A percentile compares a stretch with the other conserved stretches of the same genome.
Evolutionary conservation across 176 grass and related monocot genomes (phyloP).

Genomic region (Carex myosuroides): DNA sequence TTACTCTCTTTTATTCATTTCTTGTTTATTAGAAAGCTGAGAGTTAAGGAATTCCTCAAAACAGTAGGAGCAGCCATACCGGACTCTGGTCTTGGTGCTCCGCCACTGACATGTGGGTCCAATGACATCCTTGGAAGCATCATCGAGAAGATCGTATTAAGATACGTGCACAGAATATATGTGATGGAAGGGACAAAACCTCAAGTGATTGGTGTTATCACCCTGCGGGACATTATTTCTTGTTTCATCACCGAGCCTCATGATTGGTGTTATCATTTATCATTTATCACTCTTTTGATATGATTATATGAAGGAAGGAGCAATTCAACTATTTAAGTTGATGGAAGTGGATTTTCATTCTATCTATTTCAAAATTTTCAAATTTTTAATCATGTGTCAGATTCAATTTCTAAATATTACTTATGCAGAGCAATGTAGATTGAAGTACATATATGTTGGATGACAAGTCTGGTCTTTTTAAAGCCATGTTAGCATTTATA

Average conservation of each 20-base stretch:
- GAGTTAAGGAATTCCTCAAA: constrained; percentile 69
- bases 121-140: constrained; percentile 60
- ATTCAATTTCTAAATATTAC: no score
- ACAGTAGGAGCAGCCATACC: constrained; percentile 51
- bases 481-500: no score
- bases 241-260: constrained; percentile 78
- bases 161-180: constrained; percentile 81
- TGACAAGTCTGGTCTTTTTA: no score
- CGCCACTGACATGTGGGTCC: constrained; percentile 46
- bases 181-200: constrained; percentile 37
- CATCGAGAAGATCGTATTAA: constrained; percentile 69
- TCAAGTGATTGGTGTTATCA: constrained; percentile 62
- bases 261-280: no score
- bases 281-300: no score
- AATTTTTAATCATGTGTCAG: no score
- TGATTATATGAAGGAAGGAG: no score
- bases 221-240: constrained; percentile 82
- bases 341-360: no score
- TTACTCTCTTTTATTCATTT: not conserved
- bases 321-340: not conserved
- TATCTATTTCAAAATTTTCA: no score
- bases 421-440: no score
- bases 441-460: no score
- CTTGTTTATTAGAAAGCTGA: constrained; percentile 41
- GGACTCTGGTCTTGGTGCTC: constrained; percentile 36